Conservation (phyloP, 495 filamentous ascomycete species). For the Oidiodendron maius region DNA sequence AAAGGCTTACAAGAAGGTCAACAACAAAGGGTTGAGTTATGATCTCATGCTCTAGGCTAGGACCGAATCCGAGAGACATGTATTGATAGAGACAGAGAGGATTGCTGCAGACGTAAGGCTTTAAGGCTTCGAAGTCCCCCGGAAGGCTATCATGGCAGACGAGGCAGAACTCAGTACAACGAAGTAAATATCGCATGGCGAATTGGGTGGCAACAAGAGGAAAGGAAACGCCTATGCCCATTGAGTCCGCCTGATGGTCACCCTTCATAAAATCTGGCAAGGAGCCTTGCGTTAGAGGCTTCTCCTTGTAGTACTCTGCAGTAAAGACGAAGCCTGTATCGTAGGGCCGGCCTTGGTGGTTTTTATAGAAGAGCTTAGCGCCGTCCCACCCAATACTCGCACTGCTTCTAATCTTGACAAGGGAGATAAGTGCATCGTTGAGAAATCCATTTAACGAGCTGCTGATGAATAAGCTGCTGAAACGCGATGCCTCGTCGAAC, state of each 20-base stretch:
- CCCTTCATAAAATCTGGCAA: conserved; percentile 32
- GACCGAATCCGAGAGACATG: conserved; percentile 81
- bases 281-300: conserved; percentile 6
- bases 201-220: conserved; percentile 43
- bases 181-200: conserved; percentile 69
- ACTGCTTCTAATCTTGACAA: conserved; percentile 54
- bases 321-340: conserved; percentile 5
- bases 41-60: conserved; percentile 82
- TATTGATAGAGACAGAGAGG: conserved; percentile 86
- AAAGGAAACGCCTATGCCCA: conserved; percentile 21
- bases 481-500: background rate
- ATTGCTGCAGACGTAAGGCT: conserved; percentile 82
- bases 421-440: conserved; percentile 55
- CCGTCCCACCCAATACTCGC: conserved; percentile 58
- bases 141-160: conserved; percentile 67
- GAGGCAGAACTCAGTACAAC: conserved; percentile 83
- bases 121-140: conserved; percentile 76
- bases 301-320: conserved; percentile 8
- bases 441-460: conserved; percentile 65
- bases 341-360: conserved; percentile 11
- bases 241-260: conserved; percentile 45
- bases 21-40: conserved; percentile 75
- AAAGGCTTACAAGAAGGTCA: conserved; percentile 80
- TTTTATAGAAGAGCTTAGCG: conserved; percentile 46
- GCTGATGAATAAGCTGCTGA: conserved; percentile 57